Base-by-base conservation (phyloP, 495 filamentous ascomycete genomes). In the Parathielavia hyrcaniae region DNA sequence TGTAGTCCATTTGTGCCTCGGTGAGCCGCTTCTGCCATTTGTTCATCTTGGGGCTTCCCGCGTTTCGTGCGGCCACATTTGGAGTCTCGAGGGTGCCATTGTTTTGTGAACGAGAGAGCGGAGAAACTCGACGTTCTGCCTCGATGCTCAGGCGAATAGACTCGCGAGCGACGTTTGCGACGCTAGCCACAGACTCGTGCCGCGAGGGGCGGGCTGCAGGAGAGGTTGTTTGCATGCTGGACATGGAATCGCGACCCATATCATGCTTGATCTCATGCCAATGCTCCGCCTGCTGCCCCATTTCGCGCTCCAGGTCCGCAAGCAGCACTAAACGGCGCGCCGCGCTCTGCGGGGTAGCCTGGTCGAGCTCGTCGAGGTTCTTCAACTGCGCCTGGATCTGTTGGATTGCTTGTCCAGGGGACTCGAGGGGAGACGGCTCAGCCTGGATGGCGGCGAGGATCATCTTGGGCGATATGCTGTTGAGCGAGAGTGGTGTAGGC, bases 251-350 rank as follows among this genome's bases (percentile, higher is more conserved):
- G 41, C 74, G 72, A 17, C 56, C 64, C 35, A 79, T 59, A 36
- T 77, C 73, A n/a, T 70, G 68, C 55, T 77, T 75, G 56, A 79
- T 69, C 49, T 73, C 70, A 57, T 75, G 70, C 79, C 78, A 81
- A 51, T 78, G 73, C 30, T 73, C 70, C 52, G 77, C 75, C 61
- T 80, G 71, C 38, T 71, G 60, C 1, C 76, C 77, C 74, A 81
- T 80, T 62, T 82, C 79, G 52, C 70, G 71, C 55, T 82, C 79
- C 0, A 82, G 62, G 53, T 78, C 75, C 58, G 78, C 74, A 7
- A 82, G 67, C 0, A 82, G 65, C 12, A 67, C 72, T 16, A 78
- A 61, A 22, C 72, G 67, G 26, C 69, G 65, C 9, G 65, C 60
- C n/a, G 66, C 61, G 55, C 67, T 73, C 38, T 70, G 64, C 5